Conservation (phyloP, 768 basidiomycete species). For the Saitozyma podzolica region DNA sequence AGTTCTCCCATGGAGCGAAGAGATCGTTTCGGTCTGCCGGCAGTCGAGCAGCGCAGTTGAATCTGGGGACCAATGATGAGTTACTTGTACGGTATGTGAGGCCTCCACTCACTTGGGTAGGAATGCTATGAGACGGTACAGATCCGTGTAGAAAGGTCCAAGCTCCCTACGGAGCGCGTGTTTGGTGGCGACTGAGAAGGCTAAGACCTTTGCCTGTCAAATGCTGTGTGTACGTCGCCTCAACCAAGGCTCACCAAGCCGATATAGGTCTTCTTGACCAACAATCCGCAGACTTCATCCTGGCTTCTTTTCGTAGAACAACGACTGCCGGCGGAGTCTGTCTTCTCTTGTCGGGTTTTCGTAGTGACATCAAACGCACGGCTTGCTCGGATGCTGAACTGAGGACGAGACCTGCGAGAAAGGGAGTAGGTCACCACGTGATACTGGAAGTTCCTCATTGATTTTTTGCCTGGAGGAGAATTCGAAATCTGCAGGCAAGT, state of each 20-base stretch:
- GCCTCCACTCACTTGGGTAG: conserved; percentile 57
- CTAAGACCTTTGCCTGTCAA: conserved; percentile 60
- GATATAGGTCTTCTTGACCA: conserved; percentile 75
- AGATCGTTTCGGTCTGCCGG: conserved; percentile 36
- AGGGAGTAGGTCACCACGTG: too few relatives aligned
- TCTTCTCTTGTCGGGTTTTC: not conserved
- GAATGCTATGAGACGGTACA: conserved; percentile 69
- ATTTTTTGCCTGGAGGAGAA: conserved; percentile 19
- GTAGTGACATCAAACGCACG: not conserved
- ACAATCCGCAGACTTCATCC: conserved; percentile 54
- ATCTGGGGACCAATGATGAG: too few relatives aligned
- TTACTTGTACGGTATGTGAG: too few relatives aligned
- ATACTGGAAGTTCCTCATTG: conserved; percentile 6
- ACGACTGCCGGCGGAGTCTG: not conserved
- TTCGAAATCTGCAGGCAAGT: conserved; percentile 15
- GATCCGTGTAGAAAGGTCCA: conserved; percentile 71
- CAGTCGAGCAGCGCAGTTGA: conserved; percentile 28
- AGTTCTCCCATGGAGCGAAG: conserved; percentile 35
- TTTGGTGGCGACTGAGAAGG: conserved; percentile 68
- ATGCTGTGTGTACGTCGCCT: not conserved
- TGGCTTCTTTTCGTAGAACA: too few relatives aligned
- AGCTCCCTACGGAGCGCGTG: conserved; percentile 63
- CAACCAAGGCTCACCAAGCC: conserved; percentile 58
- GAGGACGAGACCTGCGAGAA: too few relatives aligned
- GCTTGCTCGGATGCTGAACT: too few relatives aligned